Evolutionary conservation across 371 early-diverging fungal genomes (phyloP).

Genomic region (Saksenaea vasiformis): DNA sequence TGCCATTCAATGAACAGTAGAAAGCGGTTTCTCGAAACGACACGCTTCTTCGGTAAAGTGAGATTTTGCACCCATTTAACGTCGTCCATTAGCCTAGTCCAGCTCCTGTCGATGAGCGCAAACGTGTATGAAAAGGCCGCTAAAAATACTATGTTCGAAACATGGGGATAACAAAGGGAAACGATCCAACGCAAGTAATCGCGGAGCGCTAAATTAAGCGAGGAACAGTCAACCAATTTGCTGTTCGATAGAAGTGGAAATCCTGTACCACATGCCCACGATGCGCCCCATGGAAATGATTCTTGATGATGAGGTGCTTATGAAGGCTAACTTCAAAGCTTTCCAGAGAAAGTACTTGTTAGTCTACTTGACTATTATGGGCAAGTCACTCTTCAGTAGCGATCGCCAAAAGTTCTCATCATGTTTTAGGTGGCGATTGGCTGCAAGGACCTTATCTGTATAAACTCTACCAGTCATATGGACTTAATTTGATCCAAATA

Average conservation of each 20-base stretch:
- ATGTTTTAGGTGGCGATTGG: slow-evolving; percentile 68
- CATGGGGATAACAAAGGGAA: background rate
- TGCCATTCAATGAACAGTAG: too few relatives aligned
- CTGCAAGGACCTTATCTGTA: slow-evolving; percentile 78
- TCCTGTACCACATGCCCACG: background rate
- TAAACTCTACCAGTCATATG: slow-evolving; percentile 67
- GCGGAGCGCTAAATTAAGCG: too few relatives aligned
- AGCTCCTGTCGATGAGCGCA: too few relatives aligned
- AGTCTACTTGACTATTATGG: slow-evolving; percentile 68
- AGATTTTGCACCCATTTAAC: too few relatives aligned
- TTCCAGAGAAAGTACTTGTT: slow-evolving; percentile 53
- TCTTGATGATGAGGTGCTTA: background rate
- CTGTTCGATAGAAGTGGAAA: background rate
- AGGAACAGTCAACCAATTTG: background rate
- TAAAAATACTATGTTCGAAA: too few relatives aligned
- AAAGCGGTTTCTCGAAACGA: too few relatives aligned
- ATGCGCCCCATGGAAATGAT: slow-evolving; percentile 11
- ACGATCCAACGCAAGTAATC: background rate
- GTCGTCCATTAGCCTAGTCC: too few relatives aligned
- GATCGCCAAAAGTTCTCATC: background rate
- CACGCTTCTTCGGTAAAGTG: too few relatives aligned
- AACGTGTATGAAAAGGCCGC: too few relatives aligned
- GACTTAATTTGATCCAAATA: slow-evolving; percentile 59
- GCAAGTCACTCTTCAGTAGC: slow-evolving; percentile 29
- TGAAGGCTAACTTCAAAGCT: slow-evolving; percentile 20